Percentiles rank a stretch among this genome's conserved stretches.
Conservation (phyloP, 2,329 filamentous ascomycete genomes). For the Penicillium sp. region DNA sequence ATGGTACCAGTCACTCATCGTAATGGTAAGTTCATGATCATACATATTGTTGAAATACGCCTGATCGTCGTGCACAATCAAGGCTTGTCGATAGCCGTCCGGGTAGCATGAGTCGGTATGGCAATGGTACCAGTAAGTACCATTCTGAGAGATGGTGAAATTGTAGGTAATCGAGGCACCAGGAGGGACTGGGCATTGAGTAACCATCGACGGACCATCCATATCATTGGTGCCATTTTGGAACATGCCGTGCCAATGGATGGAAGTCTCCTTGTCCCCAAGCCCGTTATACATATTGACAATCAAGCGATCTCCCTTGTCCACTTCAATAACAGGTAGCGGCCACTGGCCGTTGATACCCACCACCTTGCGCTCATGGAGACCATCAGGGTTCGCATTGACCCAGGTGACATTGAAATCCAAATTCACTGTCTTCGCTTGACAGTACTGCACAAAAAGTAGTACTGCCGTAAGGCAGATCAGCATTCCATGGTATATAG, state of each 20-base stretch:
- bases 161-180: constrained; percentile 42
- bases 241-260: constrained; percentile 77
- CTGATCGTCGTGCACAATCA: not conserved
- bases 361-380: constrained; percentile 54
- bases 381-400: constrained; percentile 55
- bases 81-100: not conserved
- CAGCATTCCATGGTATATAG: not conserved
- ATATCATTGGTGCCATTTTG: constrained; percentile 72
- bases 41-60: not conserved
- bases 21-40: not conserved
- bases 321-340: constrained; percentile 68
- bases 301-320: constrained; percentile 68
- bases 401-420: constrained; percentile 57
- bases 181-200: constrained; percentile 65
- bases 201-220: constrained; percentile 68
- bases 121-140: constrained; percentile 3
- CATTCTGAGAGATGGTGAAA: not conserved
- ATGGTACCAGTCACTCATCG: constrained; percentile 5
- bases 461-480: not conserved
- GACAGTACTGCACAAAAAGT: constrained; percentile 10
- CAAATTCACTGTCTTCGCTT: constrained; percentile 16
- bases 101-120: constrained; percentile 2
- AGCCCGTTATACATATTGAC: constrained; percentile 68
- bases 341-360: constrained; percentile 75
- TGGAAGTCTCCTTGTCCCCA: constrained; percentile 59